phyloP scores from a whole-genome alignment of 306 rosid genomes.

The Medicago lupulina region DNA sequence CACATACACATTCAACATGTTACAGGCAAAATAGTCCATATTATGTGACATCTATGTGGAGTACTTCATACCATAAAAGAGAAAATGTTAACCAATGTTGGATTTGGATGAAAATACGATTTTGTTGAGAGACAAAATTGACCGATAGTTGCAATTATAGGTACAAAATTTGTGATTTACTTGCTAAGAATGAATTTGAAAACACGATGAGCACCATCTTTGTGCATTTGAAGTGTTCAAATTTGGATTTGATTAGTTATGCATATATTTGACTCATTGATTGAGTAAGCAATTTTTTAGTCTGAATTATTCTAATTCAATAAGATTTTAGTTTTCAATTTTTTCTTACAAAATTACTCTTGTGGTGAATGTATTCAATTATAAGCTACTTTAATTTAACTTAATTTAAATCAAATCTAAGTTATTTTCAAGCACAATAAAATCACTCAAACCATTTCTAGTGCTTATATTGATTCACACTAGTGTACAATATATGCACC shows the following conservation, averaged over 20 bases:
- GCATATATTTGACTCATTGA: not conserved
- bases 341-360: not conserved
- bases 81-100: too few species aligned
- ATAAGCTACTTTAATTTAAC: not conserved
- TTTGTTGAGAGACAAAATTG: too few species aligned
- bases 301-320: not conserved
- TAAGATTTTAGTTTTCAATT: not conserved
- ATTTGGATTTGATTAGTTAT: not conserved
- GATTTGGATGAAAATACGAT: too few species aligned
- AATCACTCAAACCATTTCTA: not conserved
- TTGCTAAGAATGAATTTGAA: too few species aligned
- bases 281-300: not conserved
- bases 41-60: too few species aligned
- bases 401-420: not conserved
- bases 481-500: not conserved
- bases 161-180: too few species aligned
- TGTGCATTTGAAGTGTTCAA: not conserved
- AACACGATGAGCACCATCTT: not conserved
- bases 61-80: not conserved
- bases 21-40: not conserved
- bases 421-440: not conserved
- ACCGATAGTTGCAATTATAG: not conserved
- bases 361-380: not conserved
- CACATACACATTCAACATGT: too few species aligned
- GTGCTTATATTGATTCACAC: too few species aligned